Evolutionary conservation across 768 basidiomycete genomes (phyloP), one percentile per base, ranked within the genome.

Genomic region (Clitopilus hobsonii): DNA sequence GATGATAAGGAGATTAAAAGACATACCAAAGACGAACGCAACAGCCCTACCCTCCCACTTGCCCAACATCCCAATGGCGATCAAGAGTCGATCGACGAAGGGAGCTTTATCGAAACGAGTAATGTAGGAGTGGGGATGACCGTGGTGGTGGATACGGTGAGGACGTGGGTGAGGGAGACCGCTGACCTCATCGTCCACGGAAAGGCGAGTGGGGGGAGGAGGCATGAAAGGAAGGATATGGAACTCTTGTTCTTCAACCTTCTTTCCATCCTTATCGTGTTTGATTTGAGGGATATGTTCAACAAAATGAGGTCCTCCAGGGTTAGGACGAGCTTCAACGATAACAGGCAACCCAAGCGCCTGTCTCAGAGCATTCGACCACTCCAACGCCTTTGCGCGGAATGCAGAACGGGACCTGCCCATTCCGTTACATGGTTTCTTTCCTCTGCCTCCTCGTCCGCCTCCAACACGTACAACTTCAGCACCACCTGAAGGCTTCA

Each of bases 31-130:
- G 54, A 93, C 90, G 57, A 93, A 93, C 3, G 91, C 85, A 14
- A 93, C 85, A 8, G 84, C 83, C 50, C 89, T 78, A 51, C 89
- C 89, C 69, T 93, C 91, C 89, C 91, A 92, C 18, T 83, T 83
- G 11, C 89, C 88, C 14, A 93, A 81, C 6, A 80, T 68, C 74
- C 82, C 82, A 53, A 92, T 69, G 2, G 89, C 86, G 53, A 70
- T 71, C 62, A 85, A 81, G 58, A 92, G 70, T 47, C 91, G 84
- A 45, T 67, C 71, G 48, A 79, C 55, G 78, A 89, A 89, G 28
- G 78, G 70, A 20, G 61, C 60, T 50, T 64, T 60, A 25, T 62
- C 53, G 8, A 71, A 65, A 57, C 59, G 64, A 26, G 65, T 65
- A 51, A 55, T 60, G 54, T 67, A 67, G n/a, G 60, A 60, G 49